Conservation (phyloP, 371 early-diverging fungal genomes). For the Mucor mucedo region DNA sequence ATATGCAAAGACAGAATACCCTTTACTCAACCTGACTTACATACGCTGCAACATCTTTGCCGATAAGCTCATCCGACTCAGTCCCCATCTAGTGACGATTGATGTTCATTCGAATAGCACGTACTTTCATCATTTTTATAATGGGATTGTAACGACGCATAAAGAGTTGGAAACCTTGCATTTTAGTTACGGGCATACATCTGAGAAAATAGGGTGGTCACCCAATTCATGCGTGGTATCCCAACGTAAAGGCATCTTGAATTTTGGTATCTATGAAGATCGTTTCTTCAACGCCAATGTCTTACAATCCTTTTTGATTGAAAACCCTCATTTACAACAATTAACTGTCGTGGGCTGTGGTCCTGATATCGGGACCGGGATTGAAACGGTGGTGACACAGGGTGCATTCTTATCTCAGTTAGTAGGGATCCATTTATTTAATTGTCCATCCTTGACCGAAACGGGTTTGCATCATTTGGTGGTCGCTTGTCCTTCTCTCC, state of each 20-base stretch:
- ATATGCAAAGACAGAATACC: background rate
- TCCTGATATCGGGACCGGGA: background rate
- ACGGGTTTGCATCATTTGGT: slow-evolving; percentile 13
- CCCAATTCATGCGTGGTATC: background rate
- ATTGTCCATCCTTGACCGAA: slow-evolving; percentile 2
- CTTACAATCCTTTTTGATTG: background rate
- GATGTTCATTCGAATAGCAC: background rate
- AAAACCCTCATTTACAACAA: background rate
- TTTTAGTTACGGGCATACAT: background rate
- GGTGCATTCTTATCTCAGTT: slow-evolving; percentile 4
- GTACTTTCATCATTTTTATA: background rate
- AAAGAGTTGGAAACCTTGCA: background rate
- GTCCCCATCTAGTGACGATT: background rate
- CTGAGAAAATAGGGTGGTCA: background rate
- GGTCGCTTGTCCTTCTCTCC: slow-evolving; percentile 9
- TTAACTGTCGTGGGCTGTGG: background rate
- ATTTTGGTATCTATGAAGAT: slow-evolving; percentile 1
- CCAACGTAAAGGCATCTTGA: background rate
- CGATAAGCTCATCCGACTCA: background rate
- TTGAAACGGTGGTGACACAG: background rate
- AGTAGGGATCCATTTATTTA: background rate
- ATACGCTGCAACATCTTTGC: background rate
- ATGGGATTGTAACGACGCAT: background rate
- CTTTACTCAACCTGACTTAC: background rate
- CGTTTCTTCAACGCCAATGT: background rate